These are phyloP conservation scores for Candida arabinofermentans DNA, from an alignment of 805 yeast species.

Conservation along the genomic window DNA sequence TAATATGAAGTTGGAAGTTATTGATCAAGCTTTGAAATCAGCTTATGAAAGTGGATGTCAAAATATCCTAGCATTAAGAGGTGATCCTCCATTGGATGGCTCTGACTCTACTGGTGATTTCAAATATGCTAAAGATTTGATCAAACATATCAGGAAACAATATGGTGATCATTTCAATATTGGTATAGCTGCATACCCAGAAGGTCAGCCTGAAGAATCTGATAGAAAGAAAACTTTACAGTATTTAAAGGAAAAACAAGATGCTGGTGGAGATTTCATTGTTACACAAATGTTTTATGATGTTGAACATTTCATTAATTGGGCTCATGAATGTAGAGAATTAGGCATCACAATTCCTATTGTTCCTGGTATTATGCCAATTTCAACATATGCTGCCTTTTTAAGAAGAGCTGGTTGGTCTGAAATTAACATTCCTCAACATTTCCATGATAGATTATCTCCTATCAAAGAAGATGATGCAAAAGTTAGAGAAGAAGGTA, in stretches of 20 bases:
- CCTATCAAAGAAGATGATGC: constrained; percentile 89
- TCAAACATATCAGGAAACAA: constrained; percentile 64
- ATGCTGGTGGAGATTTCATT: constrained; percentile 90
- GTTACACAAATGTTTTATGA: constrained; percentile 98
- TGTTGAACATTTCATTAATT: constrained; percentile 72
- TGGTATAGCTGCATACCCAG: constrained; percentile 97
- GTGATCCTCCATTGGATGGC: constrained; percentile 86
- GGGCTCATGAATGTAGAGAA: constrained; percentile 72
- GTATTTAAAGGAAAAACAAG: constrained; percentile 81
- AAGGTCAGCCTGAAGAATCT: constrained; percentile 90
- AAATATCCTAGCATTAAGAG: constrained; percentile 89
- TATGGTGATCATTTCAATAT: constrained; percentile 90
- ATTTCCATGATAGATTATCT: constrained; percentile 64
- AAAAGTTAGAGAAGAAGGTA: constrained; percentile 80
- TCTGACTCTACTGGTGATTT: constrained; percentile 80
- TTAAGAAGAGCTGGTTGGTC: constrained; percentile 95
- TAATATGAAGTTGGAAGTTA: constrained; percentile 77
- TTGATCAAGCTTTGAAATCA: constrained; percentile 78
- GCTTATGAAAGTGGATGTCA: constrained; percentile 94
- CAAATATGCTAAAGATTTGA: constrained; percentile 82
- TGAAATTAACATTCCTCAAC: constrained; percentile 72
- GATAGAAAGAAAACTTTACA: constrained; percentile 48
- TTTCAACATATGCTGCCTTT: constrained; percentile 90
- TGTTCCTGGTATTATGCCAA: constrained; percentile 98
- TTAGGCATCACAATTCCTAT: constrained; percentile 80